Conservation (phyloP, 345 rosid genomes). For the Cardiospermum halicacabum region DNA sequence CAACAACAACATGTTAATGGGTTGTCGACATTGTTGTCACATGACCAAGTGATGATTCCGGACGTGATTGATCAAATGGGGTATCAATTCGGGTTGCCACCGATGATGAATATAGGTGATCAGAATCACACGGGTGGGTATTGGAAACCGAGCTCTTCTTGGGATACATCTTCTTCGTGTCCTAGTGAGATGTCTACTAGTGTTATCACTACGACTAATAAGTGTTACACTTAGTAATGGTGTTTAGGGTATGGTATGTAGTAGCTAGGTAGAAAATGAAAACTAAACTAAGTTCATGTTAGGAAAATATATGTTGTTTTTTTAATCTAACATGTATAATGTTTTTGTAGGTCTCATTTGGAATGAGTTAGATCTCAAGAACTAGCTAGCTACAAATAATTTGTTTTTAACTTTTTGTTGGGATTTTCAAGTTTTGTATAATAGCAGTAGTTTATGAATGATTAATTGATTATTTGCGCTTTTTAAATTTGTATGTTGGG, state of each 20-base stretch:
- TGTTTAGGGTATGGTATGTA: too few relatives aligned
- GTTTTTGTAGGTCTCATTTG: neutral
- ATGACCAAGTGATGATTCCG: slow-evolving; percentile 16
- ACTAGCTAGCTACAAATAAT: too few relatives aligned
- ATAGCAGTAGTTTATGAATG: too few relatives aligned
- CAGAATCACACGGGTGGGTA: too few relatives aligned
- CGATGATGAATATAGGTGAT: slow-evolving; percentile 21
- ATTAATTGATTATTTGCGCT: too few relatives aligned
- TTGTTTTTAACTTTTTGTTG: neutral
- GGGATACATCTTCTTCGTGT: slow-evolving; percentile 29
- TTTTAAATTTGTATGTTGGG: too few relatives aligned
- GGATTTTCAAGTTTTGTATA: neutral
- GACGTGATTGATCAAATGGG: slow-evolving; percentile 12
- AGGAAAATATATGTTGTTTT: slow-evolving; percentile 4
- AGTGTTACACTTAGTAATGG: slow-evolving; percentile 28
- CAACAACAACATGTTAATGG: too few relatives aligned
- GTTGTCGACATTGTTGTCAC: too few relatives aligned
- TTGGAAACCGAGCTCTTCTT: slow-evolving; percentile 36
- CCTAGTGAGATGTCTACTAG: slow-evolving; percentile 26
- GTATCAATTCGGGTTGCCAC: slow-evolving; percentile 32
- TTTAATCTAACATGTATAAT: slow-evolving; percentile 10
- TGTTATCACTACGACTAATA: slow-evolving; percentile 21
- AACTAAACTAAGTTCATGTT: slow-evolving; percentile 17
- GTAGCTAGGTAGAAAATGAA: neutral
- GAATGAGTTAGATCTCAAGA: neutral